Percentiles rank a stretch among this genome's conserved stretches.
Conservation (phyloP, 2,329 filamentous ascomycete species). For the Westerdykella ornata region DNA sequence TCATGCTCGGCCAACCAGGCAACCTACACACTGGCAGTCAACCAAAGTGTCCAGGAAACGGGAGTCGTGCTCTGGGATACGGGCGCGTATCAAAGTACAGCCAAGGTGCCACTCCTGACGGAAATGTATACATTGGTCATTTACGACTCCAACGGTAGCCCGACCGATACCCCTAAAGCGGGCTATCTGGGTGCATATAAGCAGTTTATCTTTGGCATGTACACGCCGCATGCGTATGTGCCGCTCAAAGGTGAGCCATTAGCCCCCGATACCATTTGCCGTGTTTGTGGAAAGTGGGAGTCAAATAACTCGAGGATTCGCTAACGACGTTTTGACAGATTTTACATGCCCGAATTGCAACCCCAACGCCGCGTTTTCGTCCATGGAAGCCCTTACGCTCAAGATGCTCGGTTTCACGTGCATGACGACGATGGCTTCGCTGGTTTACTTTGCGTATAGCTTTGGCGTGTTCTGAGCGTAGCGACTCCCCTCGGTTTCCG, state of each 20-base stretch:
- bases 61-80: conserved; percentile 57
- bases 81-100: conserved; percentile 40
- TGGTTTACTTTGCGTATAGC: conserved; percentile 47
- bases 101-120: conserved; percentile 44
- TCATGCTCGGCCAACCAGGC: conserved; percentile 53
- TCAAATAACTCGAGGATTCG: conserved; percentile 5
- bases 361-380: conserved; percentile 45
- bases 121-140: conserved; percentile 60
- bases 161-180: conserved; percentile 47
- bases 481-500: too few relatives aligned
- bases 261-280: neutral
- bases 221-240: conserved; percentile 48
- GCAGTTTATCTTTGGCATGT: conserved; percentile 57
- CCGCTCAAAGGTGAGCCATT: conserved; percentile 28
- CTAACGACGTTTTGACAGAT: conserved; percentile 30
- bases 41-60: conserved; percentile 50
- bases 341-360: conserved; percentile 53
- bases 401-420: conserved; percentile 52
- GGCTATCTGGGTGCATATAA: conserved; percentile 51
- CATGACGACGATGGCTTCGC: conserved; percentile 51
- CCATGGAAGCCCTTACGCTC: conserved; percentile 50
- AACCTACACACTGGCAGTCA: conserved; percentile 56
- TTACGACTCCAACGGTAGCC: conserved; percentile 51
- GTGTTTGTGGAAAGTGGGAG: too few relatives aligned
- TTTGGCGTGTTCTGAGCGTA: conserved; percentile 38